Evolutionary conservation across 1,139 yeast species (phyloP).

Genomic region (Kluyveromyces sp.): DNA sequence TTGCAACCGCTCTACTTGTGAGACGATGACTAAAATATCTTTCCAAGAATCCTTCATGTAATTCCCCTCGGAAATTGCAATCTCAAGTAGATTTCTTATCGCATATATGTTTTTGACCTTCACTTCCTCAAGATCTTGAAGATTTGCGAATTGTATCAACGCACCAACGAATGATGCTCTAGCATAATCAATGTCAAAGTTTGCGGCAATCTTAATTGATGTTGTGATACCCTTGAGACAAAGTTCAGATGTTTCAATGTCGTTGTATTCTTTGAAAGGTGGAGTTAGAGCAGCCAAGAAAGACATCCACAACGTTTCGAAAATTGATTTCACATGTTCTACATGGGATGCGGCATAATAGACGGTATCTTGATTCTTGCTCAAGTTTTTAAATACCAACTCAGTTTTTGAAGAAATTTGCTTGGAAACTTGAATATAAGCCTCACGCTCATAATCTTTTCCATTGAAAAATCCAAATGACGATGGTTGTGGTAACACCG

Average conservation of each 20-base stretch:
- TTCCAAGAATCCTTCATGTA: conserved; percentile 71
- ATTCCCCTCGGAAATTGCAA: conserved; percentile 76
- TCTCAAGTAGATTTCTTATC: conserved; percentile 60
- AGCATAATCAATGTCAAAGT: conserved; percentile 78
- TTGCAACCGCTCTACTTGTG: conserved; percentile 87
- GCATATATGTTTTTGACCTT: conserved; percentile 76
- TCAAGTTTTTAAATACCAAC: conserved; percentile 64
- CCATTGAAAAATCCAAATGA: conserved; percentile 65
- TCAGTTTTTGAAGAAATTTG: conserved; percentile 91
- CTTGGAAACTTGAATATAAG: conserved; percentile 83
- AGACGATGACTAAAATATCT: conserved; percentile 70
- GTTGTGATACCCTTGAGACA: conserved; percentile 82
- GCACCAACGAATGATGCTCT: conserved; percentile 87
- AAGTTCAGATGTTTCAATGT: conserved; percentile 57
- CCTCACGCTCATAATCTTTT: conserved; percentile 71
- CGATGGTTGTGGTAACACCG: conserved; percentile 37
- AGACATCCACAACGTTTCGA: conserved; percentile 96
- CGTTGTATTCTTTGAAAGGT: conserved; percentile 85
- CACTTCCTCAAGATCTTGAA: conserved; percentile 74
- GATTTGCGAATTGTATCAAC: conserved; percentile 75
- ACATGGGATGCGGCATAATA: conserved; percentile 62
- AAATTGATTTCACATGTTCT: conserved; percentile 87
- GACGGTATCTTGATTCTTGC: conserved; percentile 34
- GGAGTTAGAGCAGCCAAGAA: conserved; percentile 89
- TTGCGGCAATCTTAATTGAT: conserved; percentile 75